phyloP scores from a whole-genome alignment of 2,329 filamentous ascomycete genomes.

The Hypoxylon sp. region DNA sequence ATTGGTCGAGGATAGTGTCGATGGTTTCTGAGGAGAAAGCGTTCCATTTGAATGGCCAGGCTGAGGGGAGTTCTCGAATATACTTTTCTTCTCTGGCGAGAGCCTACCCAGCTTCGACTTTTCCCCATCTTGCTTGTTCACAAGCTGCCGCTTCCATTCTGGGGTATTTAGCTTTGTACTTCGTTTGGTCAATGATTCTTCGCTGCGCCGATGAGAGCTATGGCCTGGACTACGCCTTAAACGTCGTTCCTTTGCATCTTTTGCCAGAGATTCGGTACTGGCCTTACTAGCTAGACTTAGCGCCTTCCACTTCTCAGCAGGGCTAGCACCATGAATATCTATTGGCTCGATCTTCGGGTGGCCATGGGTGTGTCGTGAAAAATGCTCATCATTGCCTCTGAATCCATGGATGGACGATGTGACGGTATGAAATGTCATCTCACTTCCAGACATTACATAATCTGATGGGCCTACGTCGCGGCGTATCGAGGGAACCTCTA shows the following conservation, averaged over 20 bases:
- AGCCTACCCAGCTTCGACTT: conserved; percentile 32
- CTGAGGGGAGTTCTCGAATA: conserved; percentile 36
- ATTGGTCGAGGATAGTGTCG: conserved; percentile 25
- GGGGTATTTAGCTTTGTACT: conserved; percentile 32
- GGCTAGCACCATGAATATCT: conserved; percentile 14
- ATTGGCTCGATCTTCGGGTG: conserved; percentile 3
- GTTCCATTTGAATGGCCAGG: conserved; percentile 4
- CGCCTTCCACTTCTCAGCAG: conserved; percentile 44
- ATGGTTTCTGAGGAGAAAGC: conserved; percentile 20
- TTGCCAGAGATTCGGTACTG: conserved; percentile 48
- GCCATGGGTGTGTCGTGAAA: not conserved
- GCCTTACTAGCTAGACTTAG: conserved; percentile 43
- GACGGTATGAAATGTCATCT: conserved; percentile 30
- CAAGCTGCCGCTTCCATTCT: conserved; percentile 42
- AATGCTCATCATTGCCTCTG: conserved; percentile 13
- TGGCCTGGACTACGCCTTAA: conserved; percentile 41
- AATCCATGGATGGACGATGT: conserved; percentile 16
- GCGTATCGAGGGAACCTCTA: conserved; percentile 6
- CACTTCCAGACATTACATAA: conserved; percentile 22
- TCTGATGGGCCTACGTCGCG: conserved; percentile 14
- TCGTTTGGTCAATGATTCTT: conserved; percentile 28
- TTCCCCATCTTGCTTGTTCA: conserved; percentile 28
- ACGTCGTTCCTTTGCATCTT: conserved; percentile 47
- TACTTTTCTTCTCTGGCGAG: conserved; percentile 37
- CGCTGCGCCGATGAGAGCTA: conserved; percentile 29